Evolutionary conservation across 495 filamentous ascomycete species (phyloP), one percentile per base, ranked within the genome.

Genomic region (Hypoxylon perforatum): DNA sequence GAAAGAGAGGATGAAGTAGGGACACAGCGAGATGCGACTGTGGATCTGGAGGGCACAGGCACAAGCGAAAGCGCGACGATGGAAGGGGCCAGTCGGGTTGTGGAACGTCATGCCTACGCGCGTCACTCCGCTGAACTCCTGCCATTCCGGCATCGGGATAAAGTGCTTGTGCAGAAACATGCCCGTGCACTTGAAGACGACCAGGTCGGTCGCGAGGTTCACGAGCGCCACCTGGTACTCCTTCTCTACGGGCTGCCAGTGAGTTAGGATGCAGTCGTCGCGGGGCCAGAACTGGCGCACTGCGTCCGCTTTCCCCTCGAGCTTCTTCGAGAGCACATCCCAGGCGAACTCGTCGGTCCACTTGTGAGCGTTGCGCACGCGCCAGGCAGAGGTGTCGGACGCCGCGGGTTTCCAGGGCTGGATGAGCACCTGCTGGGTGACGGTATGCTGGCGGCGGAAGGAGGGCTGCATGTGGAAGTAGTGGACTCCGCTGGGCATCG

Each of bases 1-100:
- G 6, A 76, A 70, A 0, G 61, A 52, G 4, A 17, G 35, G 1
- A 75, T 1, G 18, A 53, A 15, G 14, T 57, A 19, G 0, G 71
- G 56, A 19, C 73, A 74, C 11, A 66, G n/a, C 8, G 14, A 1
- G 2, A 4, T 22, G 23, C 2, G 1, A 0, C 25, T 7, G n/a
- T 52, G 38, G 1, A 0, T n/a, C n/a, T n/a, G n/a, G n/a, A n/a
- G n/a, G 0, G 8, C 6, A 8, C 9, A 54, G 15, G 19, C 1
- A 7, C 47, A 63, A 1, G 7, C 6, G 41, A 51, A 41, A 15
- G 28, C 17, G 14, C 17, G 3, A 44, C 14, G 41, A 10, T 10
- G n/a, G 38, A 8, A 8, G 4, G 41, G 41, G 7, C 15, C 17
- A 47, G 18, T 8, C 19, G 5, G 35, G 4, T n/a, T 41, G 30